phyloP scores from a whole-genome alignment of 306 rosid genomes.

The Biancaea sappan region DNA sequence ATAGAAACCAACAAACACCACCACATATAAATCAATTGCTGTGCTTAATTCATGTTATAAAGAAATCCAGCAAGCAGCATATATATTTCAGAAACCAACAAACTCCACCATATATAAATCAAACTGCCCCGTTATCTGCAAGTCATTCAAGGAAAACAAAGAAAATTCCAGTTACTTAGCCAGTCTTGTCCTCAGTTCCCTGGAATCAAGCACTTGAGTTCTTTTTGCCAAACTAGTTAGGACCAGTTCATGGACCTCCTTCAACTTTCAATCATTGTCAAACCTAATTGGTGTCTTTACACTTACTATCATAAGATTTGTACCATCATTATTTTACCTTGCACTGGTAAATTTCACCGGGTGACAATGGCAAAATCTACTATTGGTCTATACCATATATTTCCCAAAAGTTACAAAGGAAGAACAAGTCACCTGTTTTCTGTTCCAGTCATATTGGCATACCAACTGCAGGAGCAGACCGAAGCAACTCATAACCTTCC shows the following conservation, averaged over 20 bases:
- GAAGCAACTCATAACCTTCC: constrained; percentile 89
- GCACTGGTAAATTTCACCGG: background rate
- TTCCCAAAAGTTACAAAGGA: constrained; percentile 12
- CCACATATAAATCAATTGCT: too few species aligned
- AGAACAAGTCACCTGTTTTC: constrained; percentile 71
- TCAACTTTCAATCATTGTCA: background rate
- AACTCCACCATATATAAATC: too few species aligned
- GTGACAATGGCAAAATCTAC: background rate
- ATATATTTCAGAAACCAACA: too few species aligned
- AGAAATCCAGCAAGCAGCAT: too few species aligned
- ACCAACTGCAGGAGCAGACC: constrained; percentile 86
- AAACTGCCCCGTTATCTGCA: too few species aligned
- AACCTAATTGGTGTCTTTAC: background rate
- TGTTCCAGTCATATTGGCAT: constrained; percentile 76
- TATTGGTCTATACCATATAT: background rate
- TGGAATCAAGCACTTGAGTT: background rate
- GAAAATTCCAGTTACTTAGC: background rate
- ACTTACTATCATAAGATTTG: background rate
- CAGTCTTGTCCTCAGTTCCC: constrained; percentile 6
- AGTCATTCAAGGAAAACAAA: too few species aligned
- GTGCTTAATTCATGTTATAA: too few species aligned
- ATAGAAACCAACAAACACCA: too few species aligned
- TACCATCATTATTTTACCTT: background rate
- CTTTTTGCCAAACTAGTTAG: background rate
- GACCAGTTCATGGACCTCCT: background rate